Percentiles rank a stretch among this genome's conserved stretches.
Evolutionary conservation across 2,329 filamentous ascomycete species (phyloP).

Genomic region (Grosmannia huntii): DNA sequence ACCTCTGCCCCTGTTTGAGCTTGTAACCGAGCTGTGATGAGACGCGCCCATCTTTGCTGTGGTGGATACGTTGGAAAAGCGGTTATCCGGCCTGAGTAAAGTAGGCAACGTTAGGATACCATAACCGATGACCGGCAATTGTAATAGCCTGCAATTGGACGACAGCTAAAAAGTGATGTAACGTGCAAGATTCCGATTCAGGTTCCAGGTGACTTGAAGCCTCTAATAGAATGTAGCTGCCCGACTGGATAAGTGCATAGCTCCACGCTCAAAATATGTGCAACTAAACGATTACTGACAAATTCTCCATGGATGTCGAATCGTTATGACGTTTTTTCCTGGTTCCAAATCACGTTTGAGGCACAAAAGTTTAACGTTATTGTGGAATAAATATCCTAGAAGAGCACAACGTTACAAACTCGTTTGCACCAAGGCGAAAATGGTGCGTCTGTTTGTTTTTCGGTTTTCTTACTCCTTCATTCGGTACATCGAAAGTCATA

Average conservation of each 20-base stretch:
- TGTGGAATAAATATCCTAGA: too few species aligned
- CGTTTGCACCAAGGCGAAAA: neutral
- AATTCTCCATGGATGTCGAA: neutral
- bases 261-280: neutral
- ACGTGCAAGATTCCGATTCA: neutral
- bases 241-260: neutral
- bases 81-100: neutral
- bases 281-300: neutral
- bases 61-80: neutral
- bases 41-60: neutral
- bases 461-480: neutral
- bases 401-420: neutral
- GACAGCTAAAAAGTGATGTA: neutral
- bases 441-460: neutral
- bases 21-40: neutral
- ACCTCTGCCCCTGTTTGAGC: neutral
- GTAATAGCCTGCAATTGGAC: neutral
- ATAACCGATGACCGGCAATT: neutral
- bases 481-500: neutral
- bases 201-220: neutral
- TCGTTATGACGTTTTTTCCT: too few species aligned
- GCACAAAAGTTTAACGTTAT: too few species aligned
- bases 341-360: too few species aligned
- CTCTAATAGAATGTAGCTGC: neutral
- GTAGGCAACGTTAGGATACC: neutral